Percentiles rank a stretch among this genome's conserved stretches.
Evolutionary conservation across 2,329 filamentous ascomycete species (phyloP).

Genomic region (Trichophyton schoenleinii): DNA sequence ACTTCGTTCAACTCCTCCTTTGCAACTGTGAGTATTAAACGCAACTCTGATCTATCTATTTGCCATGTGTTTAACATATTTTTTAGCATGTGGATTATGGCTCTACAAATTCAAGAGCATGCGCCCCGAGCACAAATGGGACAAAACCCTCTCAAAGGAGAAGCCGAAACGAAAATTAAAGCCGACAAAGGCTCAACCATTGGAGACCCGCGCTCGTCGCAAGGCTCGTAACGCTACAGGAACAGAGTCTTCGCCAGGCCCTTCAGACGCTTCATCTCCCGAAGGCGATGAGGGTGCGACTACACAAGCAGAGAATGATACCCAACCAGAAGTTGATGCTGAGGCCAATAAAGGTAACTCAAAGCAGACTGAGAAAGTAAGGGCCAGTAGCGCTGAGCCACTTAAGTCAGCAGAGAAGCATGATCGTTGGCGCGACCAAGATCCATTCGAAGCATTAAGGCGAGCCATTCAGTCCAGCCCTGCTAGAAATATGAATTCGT

Average conservation of each 20-base stretch:
- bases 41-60: slow-evolving; percentile 4
- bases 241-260: slow-evolving; percentile 23
- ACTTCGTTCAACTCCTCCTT: slow-evolving; percentile 61
- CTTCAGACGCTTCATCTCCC: slow-evolving; percentile 12
- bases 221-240: slow-evolving; percentile 18
- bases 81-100: slow-evolving; percentile 76
- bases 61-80: slow-evolving; percentile 19
- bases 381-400: slow-evolving; percentile 39
- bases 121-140: slow-evolving; percentile 74
- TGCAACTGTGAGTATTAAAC: slow-evolving; percentile 62
- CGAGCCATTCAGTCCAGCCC: slow-evolving; percentile 52
- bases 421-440: slow-evolving; percentile 27
- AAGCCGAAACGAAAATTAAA: slow-evolving; percentile 27
- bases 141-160: slow-evolving; percentile 40
- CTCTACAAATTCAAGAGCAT: slow-evolving; percentile 77
- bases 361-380: slow-evolving; percentile 29
- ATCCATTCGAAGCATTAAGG: slow-evolving; percentile 36
- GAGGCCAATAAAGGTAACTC: slow-evolving; percentile 19
- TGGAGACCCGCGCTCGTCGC: slow-evolving; percentile 12
- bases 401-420: slow-evolving; percentile 24
- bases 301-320: slow-evolving; percentile 16
- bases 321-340: slow-evolving; percentile 5
- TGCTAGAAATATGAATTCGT: slow-evolving; percentile 37
- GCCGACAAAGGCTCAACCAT: slow-evolving; percentile 25
- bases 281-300: slow-evolving; percentile 15